Conservation (phyloP, 2,329 filamentous ascomycete species). For the Pyricularia pennisetigena region DNA sequence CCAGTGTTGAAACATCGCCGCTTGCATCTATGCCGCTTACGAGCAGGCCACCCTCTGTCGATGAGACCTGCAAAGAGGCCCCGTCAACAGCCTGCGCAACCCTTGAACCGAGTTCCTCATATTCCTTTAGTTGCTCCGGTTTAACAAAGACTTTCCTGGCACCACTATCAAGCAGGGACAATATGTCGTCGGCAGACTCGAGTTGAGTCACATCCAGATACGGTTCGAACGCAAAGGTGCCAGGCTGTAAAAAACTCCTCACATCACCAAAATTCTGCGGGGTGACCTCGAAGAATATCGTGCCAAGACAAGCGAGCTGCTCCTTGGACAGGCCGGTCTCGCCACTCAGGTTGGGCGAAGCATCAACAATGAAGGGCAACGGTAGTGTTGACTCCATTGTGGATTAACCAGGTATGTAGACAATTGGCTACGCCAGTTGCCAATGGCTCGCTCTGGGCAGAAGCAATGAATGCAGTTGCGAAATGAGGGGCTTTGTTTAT, state of each 20-base stretch:
- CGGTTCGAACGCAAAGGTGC: conserved; percentile 45
- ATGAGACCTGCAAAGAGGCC: conserved; percentile 26
- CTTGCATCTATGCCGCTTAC: conserved; percentile 40
- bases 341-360: conserved; percentile 34
- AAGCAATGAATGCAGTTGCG: not conserved
- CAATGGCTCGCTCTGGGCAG: not conserved
- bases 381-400: conserved; percentile 57
- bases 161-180: conserved; percentile 75
- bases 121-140: conserved; percentile 53
- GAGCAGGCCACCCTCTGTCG: conserved; percentile 38
- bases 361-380: conserved; percentile 51
- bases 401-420: no score
- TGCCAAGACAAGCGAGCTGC: conserved; percentile 49
- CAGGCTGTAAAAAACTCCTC: conserved; percentile 35
- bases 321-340: conserved; percentile 42
- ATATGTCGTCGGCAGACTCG: conserved; percentile 58
- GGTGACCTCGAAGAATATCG: conserved; percentile 45
- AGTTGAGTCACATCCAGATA: conserved; percentile 72
- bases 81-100: conserved; percentile 40
- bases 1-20: conserved; percentile 22
- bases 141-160: conserved; percentile 77
- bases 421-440: not conserved
- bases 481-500: not conserved
- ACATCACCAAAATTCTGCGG: conserved; percentile 29
- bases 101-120: conserved; percentile 44